A percentile compares a stretch with the other conserved stretches of the same genome.
Evolutionary conservation across 257 asterid species (phyloP).

Genomic region (Fraxinus excelsior): DNA sequence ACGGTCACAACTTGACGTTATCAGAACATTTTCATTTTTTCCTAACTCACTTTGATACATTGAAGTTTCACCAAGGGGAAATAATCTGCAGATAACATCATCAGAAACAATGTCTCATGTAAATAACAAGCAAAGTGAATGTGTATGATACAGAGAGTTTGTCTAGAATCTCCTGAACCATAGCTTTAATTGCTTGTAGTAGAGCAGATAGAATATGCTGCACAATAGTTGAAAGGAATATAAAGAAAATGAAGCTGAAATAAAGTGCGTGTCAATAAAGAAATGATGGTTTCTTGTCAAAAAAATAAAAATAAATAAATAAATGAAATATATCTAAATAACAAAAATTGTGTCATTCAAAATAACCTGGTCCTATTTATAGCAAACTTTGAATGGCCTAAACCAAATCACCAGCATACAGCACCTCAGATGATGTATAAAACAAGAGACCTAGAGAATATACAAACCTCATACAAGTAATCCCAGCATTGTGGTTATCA

Average conservation of each 20-base stretch:
- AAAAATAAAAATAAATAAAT: no score
- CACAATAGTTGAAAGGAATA: not conserved
- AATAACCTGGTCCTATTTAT: not conserved
- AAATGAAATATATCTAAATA: no score
- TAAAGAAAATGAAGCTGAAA: not conserved
- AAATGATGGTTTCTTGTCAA: no score
- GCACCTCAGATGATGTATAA: not conserved
- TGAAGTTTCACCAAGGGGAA: slow-evolving; percentile 46
- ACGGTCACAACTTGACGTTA: slow-evolving; percentile 80
- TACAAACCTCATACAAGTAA: slow-evolving; percentile 73
- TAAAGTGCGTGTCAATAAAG: not conserved
- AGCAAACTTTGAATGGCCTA: slow-evolving; percentile 8
- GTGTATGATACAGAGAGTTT: not conserved
- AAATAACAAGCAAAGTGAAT: slow-evolving; percentile 13
- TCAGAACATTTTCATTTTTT: slow-evolving; percentile 51
- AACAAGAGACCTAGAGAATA: slow-evolving; percentile 18
- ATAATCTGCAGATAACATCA: slow-evolving; percentile 52
- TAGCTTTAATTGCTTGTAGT: not conserved
- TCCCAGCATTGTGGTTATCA: slow-evolving; percentile 64
- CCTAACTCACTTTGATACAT: slow-evolving; percentile 35
- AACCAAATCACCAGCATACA: not conserved
- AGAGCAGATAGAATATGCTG: slow-evolving; percentile 1
- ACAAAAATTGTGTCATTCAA: no score
- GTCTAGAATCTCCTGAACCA: not conserved
- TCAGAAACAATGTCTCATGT: not conserved